Percentiles rank a stretch among this genome's conserved stretches.
Conservation (phyloP, 2,329 filamentous ascomycete species). For the Colletotrichum shisoi region DNA sequence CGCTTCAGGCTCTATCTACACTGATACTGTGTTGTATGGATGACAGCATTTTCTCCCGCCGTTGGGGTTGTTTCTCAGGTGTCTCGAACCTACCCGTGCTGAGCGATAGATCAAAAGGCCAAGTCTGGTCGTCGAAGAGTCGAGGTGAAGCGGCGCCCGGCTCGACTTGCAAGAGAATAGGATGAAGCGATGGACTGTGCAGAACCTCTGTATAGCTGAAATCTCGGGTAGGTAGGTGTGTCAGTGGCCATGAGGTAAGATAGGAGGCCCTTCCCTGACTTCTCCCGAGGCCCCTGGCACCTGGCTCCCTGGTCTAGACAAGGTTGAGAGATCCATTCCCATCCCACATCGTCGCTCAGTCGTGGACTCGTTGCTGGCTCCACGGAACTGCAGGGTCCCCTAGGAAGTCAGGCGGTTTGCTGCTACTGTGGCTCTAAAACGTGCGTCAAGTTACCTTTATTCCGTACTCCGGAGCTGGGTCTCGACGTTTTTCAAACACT, state of each 20-base stretch:
- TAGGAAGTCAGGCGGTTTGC: constrained; percentile 19
- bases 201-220: not conserved
- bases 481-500: constrained; percentile 36
- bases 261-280: constrained; percentile 28
- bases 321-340: constrained; percentile 11
- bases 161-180: constrained; percentile 4
- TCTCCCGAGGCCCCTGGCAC: not conserved
- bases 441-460: constrained; percentile 36
- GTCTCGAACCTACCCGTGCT: constrained; percentile 8
- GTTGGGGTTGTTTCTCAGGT: not conserved
- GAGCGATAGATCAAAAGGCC: not conserved
- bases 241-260: constrained; percentile 8
- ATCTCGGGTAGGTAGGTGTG: constrained; percentile 2
- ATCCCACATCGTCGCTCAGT: constrained; percentile 5
- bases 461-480: constrained; percentile 27
- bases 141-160: constrained; percentile 2
- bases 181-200: constrained; percentile 5
- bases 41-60: not conserved
- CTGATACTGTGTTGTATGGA: not conserved
- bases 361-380: constrained; percentile 19
- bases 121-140: not conserved
- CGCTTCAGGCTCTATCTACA: not conserved
- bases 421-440: constrained; percentile 33
- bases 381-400: constrained; percentile 27
- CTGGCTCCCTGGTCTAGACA: not conserved